phyloP scores from a whole-genome alignment of 2,329 filamentous ascomycete genomes.

The Alternaria infectoria region DNA sequence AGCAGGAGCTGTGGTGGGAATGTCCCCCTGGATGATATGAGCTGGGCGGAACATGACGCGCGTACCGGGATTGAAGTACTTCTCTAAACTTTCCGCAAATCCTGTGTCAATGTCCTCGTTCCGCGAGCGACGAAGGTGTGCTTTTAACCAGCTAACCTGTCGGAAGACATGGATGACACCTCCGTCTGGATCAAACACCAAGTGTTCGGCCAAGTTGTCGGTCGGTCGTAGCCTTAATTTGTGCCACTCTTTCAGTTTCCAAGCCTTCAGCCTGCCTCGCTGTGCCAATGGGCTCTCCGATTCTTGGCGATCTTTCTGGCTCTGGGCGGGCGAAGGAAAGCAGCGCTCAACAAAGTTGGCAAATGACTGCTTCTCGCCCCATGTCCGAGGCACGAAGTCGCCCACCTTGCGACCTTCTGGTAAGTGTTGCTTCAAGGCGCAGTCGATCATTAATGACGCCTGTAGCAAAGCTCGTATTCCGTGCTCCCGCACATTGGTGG shows the following conservation, averaged over 20 bases:
- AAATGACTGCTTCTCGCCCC: too few species aligned
- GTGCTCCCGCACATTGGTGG: too few species aligned
- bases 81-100: not conserved
- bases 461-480: too few species aligned
- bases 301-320: not conserved
- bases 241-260: not conserved
- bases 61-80: too few species aligned
- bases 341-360: not conserved
- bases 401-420: too few species aligned
- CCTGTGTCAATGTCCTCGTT: not conserved
- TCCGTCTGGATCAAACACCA: not conserved
- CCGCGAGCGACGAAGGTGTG: not conserved
- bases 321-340: accelerated
- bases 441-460: not conserved
- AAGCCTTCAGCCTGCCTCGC: not conserved
- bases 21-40: too few species aligned
- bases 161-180: not conserved
- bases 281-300: not conserved
- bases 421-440: too few species aligned
- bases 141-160: not conserved
- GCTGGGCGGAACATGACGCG: too few species aligned
- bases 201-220: not conserved
- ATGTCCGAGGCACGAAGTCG: too few species aligned
- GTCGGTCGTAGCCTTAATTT: not conserved
- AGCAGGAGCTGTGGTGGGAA: not conserved